Percentiles rank a stretch among this genome's conserved stretches.
Evolutionary conservation across 495 filamentous ascomycete genomes (phyloP).

Genomic region (Lasiosphaeris hirsuta): DNA sequence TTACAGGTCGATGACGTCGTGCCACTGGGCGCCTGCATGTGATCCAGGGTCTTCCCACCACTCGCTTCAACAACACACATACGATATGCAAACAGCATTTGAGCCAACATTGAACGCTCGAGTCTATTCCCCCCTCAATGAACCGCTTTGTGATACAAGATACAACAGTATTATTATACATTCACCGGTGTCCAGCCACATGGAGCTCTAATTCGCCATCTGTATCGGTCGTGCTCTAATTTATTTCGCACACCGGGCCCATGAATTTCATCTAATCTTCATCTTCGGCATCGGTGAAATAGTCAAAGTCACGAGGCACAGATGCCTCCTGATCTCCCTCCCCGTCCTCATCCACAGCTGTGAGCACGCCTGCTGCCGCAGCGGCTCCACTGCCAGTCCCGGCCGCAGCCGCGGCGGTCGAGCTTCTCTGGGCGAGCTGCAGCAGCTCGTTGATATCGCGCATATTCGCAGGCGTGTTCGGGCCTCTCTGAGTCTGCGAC

Average conservation of each 20-base stretch:
- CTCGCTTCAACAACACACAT: no score
- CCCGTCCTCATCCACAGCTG: conserved; percentile 80
- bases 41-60: conserved; percentile 2
- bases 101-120: not conserved
- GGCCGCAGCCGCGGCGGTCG: conserved; percentile 15
- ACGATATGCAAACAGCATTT: not conserved
- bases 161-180: not conserved
- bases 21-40: not conserved
- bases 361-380: conserved; percentile 75
- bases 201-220: no score
- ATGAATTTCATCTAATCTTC: conserved; percentile 31
- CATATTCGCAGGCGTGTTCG: conserved; percentile 6
- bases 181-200: no score
- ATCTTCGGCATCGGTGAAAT: conserved; percentile 72
- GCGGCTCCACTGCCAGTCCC: conserved; percentile 54
- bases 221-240: no score
- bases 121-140: not conserved
- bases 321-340: conserved; percentile 80
- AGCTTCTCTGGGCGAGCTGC: conserved; percentile 18
- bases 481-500: conserved; percentile 9
- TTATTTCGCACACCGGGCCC: not conserved
- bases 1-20: conserved; percentile 6
- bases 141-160: not conserved
- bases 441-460: conserved; percentile 38
- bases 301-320: conserved; percentile 78